Conservation (phyloP, 805 yeast genomes). For the Candida qinlingensis region DNA sequence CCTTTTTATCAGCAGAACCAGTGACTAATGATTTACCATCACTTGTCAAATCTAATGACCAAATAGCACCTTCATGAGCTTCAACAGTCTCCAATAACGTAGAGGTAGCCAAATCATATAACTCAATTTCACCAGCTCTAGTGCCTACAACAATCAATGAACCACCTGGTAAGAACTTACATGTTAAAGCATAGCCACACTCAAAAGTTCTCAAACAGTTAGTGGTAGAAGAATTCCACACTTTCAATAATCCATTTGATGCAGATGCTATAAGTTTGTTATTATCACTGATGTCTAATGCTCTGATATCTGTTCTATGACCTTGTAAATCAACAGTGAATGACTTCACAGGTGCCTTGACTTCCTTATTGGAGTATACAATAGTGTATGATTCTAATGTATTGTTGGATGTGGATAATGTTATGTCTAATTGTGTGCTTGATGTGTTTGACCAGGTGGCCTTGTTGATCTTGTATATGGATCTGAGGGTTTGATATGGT, state of each 20-base stretch:
- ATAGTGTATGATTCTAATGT: conserved; percentile 64
- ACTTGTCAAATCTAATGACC: conserved; percentile 83
- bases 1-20: conserved; percentile 89
- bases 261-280: conserved; percentile 80
- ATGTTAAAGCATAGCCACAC: conserved; percentile 79
- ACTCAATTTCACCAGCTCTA: conserved; percentile 76
- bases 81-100: conserved; percentile 64
- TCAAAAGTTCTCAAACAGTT: conserved; percentile 83
- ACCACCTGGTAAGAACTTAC: conserved; percentile 88
- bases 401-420: conserved; percentile 67
- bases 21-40: conserved; percentile 84
- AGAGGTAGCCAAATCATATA: conserved; percentile 83
- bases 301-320: conserved; percentile 84
- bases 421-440: conserved; percentile 49
- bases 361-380: conserved; percentile 54
- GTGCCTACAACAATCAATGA: conserved; percentile 82
- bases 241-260: conserved; percentile 80
- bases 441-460: conserved; percentile 56
- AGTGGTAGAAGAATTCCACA: conserved; percentile 76
- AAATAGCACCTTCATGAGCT: conserved; percentile 80
- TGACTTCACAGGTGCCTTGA: conserved; percentile 40
- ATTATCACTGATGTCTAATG: conserved; percentile 78
- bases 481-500: conserved; percentile 63
- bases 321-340: conserved; percentile 72
- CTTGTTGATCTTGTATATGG: conserved; percentile 57